These are phyloP conservation scores for Colletotrichum sojae DNA, from an alignment of 2,329 filamentous ascomycete genomes.

Conservation along the genomic window DNA sequence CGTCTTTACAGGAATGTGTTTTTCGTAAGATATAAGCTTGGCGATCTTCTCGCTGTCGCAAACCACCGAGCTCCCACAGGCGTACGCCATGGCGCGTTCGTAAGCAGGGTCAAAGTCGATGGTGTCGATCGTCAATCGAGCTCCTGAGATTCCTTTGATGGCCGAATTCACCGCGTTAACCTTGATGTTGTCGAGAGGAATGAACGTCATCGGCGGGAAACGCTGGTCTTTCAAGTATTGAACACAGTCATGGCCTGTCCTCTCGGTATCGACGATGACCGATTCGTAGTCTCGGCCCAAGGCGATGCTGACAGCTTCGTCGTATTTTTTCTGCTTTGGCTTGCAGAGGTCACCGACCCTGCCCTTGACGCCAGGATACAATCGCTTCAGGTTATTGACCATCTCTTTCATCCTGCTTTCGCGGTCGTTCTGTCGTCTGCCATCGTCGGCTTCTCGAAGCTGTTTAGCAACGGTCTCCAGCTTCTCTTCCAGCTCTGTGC, in stretches of 20 bases:
- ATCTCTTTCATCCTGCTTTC: constrained; percentile 86
- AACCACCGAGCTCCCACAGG: constrained; percentile 94
- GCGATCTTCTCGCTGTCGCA: constrained; percentile 91
- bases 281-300: constrained; percentile 95
- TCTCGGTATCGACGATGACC: constrained; percentile 94
- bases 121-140: constrained; percentile 92
- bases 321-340: constrained; percentile 97
- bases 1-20: constrained; percentile 89
- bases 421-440: constrained; percentile 86
- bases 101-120: constrained; percentile 93
- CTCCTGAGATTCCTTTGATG: constrained; percentile 88
- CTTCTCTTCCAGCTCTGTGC: constrained; percentile 93
- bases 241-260: constrained; percentile 93
- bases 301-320: constrained; percentile 92
- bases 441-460: constrained; percentile 87
- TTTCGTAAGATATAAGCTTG: constrained; percentile 90
- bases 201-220: constrained; percentile 90
- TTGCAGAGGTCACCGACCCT: constrained; percentile 93
- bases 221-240: constrained; percentile 93
- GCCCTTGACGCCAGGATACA: constrained; percentile 92
- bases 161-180: constrained; percentile 92
- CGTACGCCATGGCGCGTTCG: constrained; percentile 93
- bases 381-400: constrained; percentile 87
- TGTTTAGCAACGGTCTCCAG: constrained; percentile 85
- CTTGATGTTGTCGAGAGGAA: constrained; percentile 97